Conservation (phyloP, 192 early-diverging fungal species). For the Podila verticillata region DNA sequence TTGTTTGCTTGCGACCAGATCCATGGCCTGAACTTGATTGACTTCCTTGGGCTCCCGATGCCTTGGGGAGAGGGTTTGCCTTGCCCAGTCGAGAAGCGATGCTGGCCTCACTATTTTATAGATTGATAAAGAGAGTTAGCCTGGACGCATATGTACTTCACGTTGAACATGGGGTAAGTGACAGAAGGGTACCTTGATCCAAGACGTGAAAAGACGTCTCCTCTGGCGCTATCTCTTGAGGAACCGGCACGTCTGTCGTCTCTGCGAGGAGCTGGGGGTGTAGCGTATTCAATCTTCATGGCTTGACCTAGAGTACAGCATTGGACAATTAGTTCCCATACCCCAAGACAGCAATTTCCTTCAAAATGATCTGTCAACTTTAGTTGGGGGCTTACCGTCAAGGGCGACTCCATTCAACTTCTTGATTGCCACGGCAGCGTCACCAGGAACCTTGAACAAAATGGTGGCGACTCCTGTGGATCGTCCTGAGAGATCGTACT, state of each 20-base stretch:
- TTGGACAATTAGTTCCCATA: not conserved
- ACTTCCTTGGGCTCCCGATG: constrained; percentile 8
- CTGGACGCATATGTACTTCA: not conserved
- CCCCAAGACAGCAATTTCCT: not conserved
- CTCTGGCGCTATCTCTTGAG: constrained; percentile 11
- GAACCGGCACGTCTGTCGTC: constrained; percentile 10
- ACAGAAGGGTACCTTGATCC: constrained; percentile 30
- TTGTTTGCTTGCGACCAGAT: not conserved
- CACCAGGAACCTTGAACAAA: constrained; percentile 49
- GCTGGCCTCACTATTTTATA: constrained; percentile 28
- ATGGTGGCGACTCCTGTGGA: constrained; percentile 62
- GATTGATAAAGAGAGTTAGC: not conserved
- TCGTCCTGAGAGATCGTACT: constrained; percentile 65
- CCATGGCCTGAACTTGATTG: not conserved
- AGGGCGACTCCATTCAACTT: constrained; percentile 61
- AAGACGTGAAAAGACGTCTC: constrained; percentile 48
- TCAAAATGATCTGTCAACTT: not conserved
- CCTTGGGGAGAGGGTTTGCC: constrained; percentile 30
- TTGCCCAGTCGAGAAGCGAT: constrained; percentile 44
- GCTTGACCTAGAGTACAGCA: constrained; percentile 20
- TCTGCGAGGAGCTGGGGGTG: constrained; percentile 22
- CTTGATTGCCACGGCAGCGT: constrained; percentile 56
- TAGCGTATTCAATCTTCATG: constrained; percentile 45
- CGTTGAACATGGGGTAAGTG: not conserved
- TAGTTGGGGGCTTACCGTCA: constrained; percentile 53